phyloP scores from a whole-genome alignment of 306 rosid genomes.

The Leucaena leucocephala region DNA sequence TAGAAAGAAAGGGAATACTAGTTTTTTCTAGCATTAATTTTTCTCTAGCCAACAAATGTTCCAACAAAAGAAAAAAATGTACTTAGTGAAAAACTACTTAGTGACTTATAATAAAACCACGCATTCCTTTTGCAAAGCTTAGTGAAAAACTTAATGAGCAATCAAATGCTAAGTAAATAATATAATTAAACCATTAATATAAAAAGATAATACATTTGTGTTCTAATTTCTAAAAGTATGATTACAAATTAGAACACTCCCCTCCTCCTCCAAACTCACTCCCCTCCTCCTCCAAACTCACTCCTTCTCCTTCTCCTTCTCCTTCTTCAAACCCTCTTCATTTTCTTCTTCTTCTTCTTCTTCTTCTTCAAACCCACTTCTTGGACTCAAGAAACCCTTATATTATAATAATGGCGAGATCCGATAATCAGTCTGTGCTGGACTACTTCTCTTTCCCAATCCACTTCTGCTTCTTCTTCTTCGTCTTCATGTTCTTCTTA shows the following conservation, averaged over 20 bases:
- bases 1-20: no score
- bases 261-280: no score
- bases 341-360: not conserved
- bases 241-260: not conserved
- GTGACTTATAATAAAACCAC: no score
- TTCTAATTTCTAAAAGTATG: not conserved
- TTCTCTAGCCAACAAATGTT: no score
- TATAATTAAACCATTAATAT: not conserved
- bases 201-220: no score
- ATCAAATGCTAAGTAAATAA: not conserved
- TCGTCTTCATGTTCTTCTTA: conserved; percentile 54
- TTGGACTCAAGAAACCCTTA: no score
- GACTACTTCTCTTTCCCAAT: conserved; percentile 64
- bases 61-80: no score
- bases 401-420: conserved; percentile 47
- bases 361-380: no score
- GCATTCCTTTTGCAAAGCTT: no score
- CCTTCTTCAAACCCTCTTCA: not conserved
- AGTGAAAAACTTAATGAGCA: not conserved
- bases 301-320: not conserved
- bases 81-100: no score
- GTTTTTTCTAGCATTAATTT: no score
- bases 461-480: conserved; percentile 59
- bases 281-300: not conserved
- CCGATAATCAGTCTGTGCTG: conserved; percentile 42